Evolutionary conservation across 306 rosid genomes (phyloP), one percentile per base, ranked within the genome.

Genomic region (Mucuna pruriens): DNA sequence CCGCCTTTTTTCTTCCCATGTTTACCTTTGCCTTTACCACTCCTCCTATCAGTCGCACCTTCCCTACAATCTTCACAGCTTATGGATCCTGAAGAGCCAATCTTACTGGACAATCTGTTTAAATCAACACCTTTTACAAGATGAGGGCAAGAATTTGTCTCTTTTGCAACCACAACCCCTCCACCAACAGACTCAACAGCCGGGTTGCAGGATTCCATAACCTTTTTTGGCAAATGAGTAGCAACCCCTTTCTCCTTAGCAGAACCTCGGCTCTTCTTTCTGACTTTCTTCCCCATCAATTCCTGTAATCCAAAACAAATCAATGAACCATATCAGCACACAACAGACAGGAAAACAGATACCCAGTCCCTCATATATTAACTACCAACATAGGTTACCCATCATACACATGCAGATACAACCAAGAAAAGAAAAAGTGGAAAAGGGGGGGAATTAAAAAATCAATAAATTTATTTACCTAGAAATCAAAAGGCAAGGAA

Each of bases 211-310:
- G 74, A 71, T 60, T 87, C 86, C 11, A 64, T 31, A 80, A 66
- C 86, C 33, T 71, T 87, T 64, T 84, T 84, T 0, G 82, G 85
- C 64, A 80, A 71, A 68, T 58, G 77, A 5, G 86, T 26, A 42
- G 86, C 80, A 75, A 84, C 71, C 73, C 54, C 82, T 72, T 86
- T 91, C 75, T 90, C 94, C 87, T 90, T 96, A 25, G 38, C 80
- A 78, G 90, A 69, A 81, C 66, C 80, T 65, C 84, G 89, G 44
- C 58, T 61, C 85, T 90, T 96, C 90, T 88, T 96, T 90, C 90
- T 94, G 62, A 89, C 85, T 83, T 88, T 96, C 89, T 94, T 96
- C 84, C 90, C 98, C 99, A 96, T 93, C 33, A 82, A 51, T 81
- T 80, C 93, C 92, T 93, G 77, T 46, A 88, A 80, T 82, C 58